Base-by-base conservation (phyloP, 257 asterid genomes). In the Leptodermis oblonga region DNA sequence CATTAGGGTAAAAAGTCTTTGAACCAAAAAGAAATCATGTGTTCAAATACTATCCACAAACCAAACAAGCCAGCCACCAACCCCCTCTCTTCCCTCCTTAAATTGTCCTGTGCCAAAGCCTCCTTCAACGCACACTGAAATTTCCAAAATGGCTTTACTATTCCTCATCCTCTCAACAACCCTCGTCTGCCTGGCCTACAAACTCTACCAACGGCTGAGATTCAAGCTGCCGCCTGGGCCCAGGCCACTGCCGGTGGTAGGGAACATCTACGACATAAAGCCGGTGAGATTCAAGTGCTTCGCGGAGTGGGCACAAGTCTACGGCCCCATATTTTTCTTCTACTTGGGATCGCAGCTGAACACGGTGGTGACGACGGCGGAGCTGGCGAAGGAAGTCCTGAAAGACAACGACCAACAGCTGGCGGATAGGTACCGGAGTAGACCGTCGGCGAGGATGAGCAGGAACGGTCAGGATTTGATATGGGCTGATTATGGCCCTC, bases 401-500 rank as follows among this genome's bases (percentile, higher is more conserved):
- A 80, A 80, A 51, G 84, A 80, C 31, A 80, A 80, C 53, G 84
- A 80, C 12, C 84, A 80, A 52, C 74, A 61, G 25, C 54, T 80
- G 30, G 84, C 84, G 6, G 76, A 76, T 42, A 71, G 84, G 77
- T 76, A 68, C 60, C 43, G 84, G 51, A 80, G 66, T 18, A 58
- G 70, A 2, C 51, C 74, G 1, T 62, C 77, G 28, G 77, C 77
- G 3, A 88, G 79, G 73, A 77, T 88, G 72, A 90, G 95, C 77
- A 85, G 84, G 73, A 81, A 86, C 65, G 97, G 95, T 5, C 80
- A 76, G 83, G 98, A 89, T 53, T 76, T 92, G 75, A 89, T 92
- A 26, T 92, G 98, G 98, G 82, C 98, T 3, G 98, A 89, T 62
- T 92, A 92, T 34, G 96, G 98, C 0, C 92, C 96, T 0, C 98